A percentile compares a stretch with the other conserved stretches of the same genome.
Conservation (phyloP, 2,329 filamentous ascomycete genomes). For the Hypoxylon sp. region DNA sequence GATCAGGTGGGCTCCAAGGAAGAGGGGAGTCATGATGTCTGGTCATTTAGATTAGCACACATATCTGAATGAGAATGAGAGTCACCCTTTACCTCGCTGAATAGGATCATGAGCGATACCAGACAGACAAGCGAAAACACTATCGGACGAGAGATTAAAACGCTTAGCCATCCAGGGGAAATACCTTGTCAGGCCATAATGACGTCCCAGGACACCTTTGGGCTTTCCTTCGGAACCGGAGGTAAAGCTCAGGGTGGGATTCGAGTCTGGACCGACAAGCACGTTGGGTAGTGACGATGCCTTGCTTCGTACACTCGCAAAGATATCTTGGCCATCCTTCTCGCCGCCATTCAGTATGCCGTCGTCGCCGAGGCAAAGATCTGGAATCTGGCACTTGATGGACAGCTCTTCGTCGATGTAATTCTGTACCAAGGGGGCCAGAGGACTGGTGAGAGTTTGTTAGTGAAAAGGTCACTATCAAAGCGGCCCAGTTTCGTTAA, state of each 20-base stretch:
- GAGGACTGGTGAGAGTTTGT: too few relatives aligned
- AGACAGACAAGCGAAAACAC: slow-evolving; percentile 81
- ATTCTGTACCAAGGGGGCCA: slow-evolving; percentile 57
- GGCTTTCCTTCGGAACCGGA: slow-evolving; percentile 79
- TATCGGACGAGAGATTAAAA: slow-evolving; percentile 76
- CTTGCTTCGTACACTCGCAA: slow-evolving; percentile 63
- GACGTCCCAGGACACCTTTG: slow-evolving; percentile 87
- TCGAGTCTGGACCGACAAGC: slow-evolving; percentile 85
- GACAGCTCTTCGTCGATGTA: slow-evolving; percentile 79
- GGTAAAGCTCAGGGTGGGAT: slow-evolving; percentile 78
- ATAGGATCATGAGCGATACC: slow-evolving; percentile 84
- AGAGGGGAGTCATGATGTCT: slow-evolving; percentile 93
- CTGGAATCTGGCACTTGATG: slow-evolving; percentile 78
- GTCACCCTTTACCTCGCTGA: too few relatives aligned
- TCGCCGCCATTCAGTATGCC: slow-evolving; percentile 76
- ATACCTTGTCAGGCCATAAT: slow-evolving; percentile 86
- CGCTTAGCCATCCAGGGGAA: slow-evolving; percentile 92
- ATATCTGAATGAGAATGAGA: too few relatives aligned
- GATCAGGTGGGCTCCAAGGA: slow-evolving; percentile 80
- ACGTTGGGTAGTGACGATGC: slow-evolving; percentile 70
- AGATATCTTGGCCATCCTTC: slow-evolving; percentile 71
- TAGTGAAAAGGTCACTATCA: too few relatives aligned
- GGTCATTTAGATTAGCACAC: too few relatives aligned
- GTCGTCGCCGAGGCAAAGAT: slow-evolving; percentile 74
- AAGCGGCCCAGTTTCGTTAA: too few relatives aligned